Percentiles rank a stretch among this genome's conserved stretches.
Evolutionary conservation across 2,329 filamentous ascomycete species (phyloP).

Genomic region (Ceratocystis alfenasii): DNA sequence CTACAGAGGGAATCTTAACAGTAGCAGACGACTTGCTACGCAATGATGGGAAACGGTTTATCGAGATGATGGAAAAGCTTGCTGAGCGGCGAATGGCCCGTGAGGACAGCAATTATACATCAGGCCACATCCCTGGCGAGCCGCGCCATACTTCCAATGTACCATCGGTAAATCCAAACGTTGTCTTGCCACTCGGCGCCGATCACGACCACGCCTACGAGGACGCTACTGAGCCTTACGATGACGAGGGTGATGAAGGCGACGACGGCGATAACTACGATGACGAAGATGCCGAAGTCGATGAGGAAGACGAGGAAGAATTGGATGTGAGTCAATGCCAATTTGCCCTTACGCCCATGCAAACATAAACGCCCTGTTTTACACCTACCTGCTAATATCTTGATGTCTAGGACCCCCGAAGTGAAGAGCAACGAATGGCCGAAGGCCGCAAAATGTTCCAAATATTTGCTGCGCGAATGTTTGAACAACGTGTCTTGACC

Average conservation of each 20-base stretch:
- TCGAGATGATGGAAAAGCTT: constrained; percentile 99
- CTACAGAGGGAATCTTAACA: constrained; percentile 67
- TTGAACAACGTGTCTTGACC: constrained; percentile 89
- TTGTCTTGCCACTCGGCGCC: constrained; percentile 51
- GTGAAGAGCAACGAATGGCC: constrained; percentile 97
- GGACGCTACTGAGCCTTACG: constrained; percentile 51
- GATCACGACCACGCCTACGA: constrained; percentile 42
- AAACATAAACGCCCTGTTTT: neutral
- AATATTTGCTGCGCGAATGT: constrained; percentile 98
- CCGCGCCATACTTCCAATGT: constrained; percentile 38
- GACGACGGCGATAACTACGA: constrained; percentile 38
- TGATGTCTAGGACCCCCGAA: constrained; percentile 68
- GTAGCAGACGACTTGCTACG: constrained; percentile 97
- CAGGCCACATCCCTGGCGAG: constrained; percentile 1
- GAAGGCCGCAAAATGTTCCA: constrained; percentile 98
- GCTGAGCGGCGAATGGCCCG: constrained; percentile 94
- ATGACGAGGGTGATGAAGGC: constrained; percentile 56
- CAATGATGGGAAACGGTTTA: constrained; percentile 98
- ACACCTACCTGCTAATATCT: no score
- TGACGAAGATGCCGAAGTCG: constrained; percentile 48
- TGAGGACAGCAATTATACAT: constrained; percentile 54
- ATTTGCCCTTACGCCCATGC: neutral
- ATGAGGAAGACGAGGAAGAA: constrained; percentile 22
- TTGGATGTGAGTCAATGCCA: constrained; percentile 17
- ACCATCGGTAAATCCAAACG: constrained; percentile 27